These are phyloP conservation scores for Tranzscheliella williamsii DNA, from an alignment of 1,284 basidiomycete species.

Conservation along the genomic window DNA sequence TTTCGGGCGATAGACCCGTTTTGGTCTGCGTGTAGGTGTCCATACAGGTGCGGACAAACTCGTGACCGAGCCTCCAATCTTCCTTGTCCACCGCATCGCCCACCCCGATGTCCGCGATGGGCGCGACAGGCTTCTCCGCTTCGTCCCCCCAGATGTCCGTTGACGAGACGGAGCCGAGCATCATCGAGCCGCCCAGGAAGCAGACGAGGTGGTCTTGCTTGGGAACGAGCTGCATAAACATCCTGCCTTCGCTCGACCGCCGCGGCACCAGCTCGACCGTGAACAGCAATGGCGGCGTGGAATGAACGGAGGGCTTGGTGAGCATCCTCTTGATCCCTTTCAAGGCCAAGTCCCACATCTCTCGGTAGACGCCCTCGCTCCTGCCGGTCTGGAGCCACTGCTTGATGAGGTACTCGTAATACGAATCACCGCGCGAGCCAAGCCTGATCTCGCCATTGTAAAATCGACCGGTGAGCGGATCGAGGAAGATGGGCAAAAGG, in stretches of 20 bases:
- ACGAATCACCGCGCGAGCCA: slow-evolving; percentile 90
- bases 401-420: slow-evolving; percentile 81
- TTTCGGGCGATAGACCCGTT: slow-evolving; percentile 68
- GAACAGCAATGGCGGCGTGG: slow-evolving; percentile 68
- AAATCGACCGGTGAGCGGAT: slow-evolving; percentile 70
- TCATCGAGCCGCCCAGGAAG: slow-evolving; percentile 87
- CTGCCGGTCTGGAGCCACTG: slow-evolving; percentile 66
- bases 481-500: slow-evolving; percentile 81
- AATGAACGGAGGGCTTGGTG: slow-evolving; percentile 64
- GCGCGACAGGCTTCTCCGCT: slow-evolving; percentile 19
- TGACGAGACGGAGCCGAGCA: slow-evolving; percentile 72
- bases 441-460: slow-evolving; percentile 77
- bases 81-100: slow-evolving; percentile 66
- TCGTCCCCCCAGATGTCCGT: slow-evolving; percentile 21
- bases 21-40: slow-evolving; percentile 76
- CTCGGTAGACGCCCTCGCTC: slow-evolving; percentile 76
- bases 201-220: slow-evolving; percentile 97
- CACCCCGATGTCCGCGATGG: slow-evolving; percentile 65
- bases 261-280: slow-evolving; percentile 72
- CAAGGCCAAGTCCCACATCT: slow-evolving; percentile 88
- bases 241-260: slow-evolving; percentile 1
- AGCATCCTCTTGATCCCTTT: slow-evolving; percentile 77
- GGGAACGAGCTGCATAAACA: slow-evolving; percentile 65
- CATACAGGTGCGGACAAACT: slow-evolving; percentile 82
- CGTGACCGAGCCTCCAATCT: slow-evolving; percentile 81